Conservation (phyloP, 169 alveolate genomes). For the Plasmodium gonderi region DNA sequence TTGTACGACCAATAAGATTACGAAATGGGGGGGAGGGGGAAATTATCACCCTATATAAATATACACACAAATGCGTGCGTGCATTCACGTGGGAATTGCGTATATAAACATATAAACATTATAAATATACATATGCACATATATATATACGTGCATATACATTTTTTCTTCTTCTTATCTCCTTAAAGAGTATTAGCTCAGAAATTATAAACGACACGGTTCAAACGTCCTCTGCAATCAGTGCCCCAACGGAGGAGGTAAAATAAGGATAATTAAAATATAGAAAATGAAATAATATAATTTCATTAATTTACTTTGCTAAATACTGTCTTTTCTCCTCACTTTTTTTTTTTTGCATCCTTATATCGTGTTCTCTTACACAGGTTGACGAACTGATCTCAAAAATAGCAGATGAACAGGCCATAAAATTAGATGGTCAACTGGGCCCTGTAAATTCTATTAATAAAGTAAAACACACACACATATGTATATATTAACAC, state of each 20-base stretch:
- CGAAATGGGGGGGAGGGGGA: neutral
- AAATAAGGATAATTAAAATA: neutral
- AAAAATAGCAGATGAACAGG: slow-evolving; percentile 71
- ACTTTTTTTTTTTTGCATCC: slow-evolving; percentile 6
- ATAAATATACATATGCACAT: neutral
- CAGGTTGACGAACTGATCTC: slow-evolving; percentile 66
- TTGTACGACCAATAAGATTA: slow-evolving; percentile 10
- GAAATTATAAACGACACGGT: slow-evolving; percentile 58
- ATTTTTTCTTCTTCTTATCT: neutral
- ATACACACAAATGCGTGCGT: neutral
- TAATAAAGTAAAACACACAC: slow-evolving; percentile 26
- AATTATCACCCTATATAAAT: neutral
- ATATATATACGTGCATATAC: neutral
- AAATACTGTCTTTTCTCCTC: neutral
- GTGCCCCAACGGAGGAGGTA: slow-evolving; percentile 74
- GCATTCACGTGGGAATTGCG: neutral
- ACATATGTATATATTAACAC: neutral
- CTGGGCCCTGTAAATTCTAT: slow-evolving; percentile 56
- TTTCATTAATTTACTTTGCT: neutral
- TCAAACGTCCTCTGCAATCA: slow-evolving; percentile 57
- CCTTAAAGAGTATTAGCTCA: slow-evolving; percentile 40
- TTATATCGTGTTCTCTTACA: neutral
- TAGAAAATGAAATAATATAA: neutral
- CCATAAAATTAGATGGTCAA: slow-evolving; percentile 55
- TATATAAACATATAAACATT: no score